Evolutionary conservation across 2,329 filamentous ascomycete genomes (phyloP).

Genomic region (Apiospora sp.): DNA sequence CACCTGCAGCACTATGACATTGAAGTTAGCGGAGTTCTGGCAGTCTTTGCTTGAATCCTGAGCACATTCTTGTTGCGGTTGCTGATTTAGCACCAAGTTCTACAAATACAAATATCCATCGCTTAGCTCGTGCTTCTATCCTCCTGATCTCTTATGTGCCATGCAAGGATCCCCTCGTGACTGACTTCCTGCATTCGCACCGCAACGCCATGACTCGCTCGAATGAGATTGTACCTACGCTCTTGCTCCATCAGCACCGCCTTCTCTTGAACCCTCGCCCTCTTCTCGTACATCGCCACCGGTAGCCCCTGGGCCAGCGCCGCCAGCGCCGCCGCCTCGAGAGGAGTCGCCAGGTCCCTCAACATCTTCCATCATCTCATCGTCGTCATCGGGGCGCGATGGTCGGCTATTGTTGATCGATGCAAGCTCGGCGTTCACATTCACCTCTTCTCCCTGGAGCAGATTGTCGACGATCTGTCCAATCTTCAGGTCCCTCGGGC

Average conservation of each 20-base stretch:
- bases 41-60: conserved; percentile 21
- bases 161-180: neutral
- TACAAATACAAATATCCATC: conserved; percentile 20
- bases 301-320: conserved; percentile 85
- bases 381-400: conserved; percentile 66
- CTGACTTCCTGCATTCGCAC: neutral
- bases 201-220: conserved; percentile 11
- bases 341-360: conserved; percentile 70
- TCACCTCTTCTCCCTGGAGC: conserved; percentile 87
- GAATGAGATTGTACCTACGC: conserved; percentile 78
- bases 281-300: conserved; percentile 93
- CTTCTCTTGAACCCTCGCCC: conserved; percentile 86
- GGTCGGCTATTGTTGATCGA: conserved; percentile 61
- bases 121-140: neutral
- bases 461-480: conserved; percentile 86
- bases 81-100: conserved; percentile 25
- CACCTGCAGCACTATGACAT: conserved; percentile 63
- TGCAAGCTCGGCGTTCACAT: conserved; percentile 77
- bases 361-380: conserved; percentile 82
- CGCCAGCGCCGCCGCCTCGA: conserved; percentile 72
- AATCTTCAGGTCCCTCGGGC: conserved; percentile 84
- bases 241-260: conserved; percentile 95
- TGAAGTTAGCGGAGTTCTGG: conserved; percentile 52
- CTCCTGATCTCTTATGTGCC: neutral
- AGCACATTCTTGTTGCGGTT: conserved; percentile 25